Evolutionary conservation across 345 rosid genomes (phyloP).

Genomic region (Gossypioides kirkii): DNA sequence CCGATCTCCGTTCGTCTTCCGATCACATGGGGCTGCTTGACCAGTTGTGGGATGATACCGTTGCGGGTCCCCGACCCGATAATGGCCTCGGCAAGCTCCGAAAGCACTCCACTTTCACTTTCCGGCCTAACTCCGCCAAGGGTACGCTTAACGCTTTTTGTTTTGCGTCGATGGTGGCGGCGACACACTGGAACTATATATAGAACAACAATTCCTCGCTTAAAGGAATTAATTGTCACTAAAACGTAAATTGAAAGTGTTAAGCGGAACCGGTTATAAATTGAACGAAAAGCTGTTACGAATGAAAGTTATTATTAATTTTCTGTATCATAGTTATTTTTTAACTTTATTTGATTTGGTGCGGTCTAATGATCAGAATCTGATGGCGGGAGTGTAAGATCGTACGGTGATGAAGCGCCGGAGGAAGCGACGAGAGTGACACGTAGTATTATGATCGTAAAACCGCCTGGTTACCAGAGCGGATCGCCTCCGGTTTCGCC

Average conservation of each 20-base stretch:
- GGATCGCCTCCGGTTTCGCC: constrained; percentile 84
- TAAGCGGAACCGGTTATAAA: neutral
- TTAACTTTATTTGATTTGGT: neutral
- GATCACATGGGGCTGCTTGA: constrained; percentile 74
- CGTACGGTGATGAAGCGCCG: constrained; percentile 44
- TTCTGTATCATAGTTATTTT: neutral
- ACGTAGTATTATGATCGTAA: constrained; percentile 78
- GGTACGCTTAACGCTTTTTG: constrained; percentile 47
- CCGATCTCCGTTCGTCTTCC: neutral
- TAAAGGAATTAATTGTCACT: neutral
- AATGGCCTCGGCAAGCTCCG: constrained; percentile 94
- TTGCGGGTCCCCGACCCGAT: constrained; percentile 93
- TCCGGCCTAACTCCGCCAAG: constrained; percentile 69
- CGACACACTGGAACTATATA: constrained; percentile 2
- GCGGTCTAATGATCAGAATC: constrained; percentile 39
- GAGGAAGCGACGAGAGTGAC: constrained; percentile 58
- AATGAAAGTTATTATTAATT: neutral
- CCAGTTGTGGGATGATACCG: constrained; percentile 96
- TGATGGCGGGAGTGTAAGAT: constrained; percentile 45
- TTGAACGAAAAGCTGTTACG: too few relatives aligned
- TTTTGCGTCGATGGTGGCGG: constrained; percentile 1
- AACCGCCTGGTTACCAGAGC: constrained; percentile 76
- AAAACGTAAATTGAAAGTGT: neutral
- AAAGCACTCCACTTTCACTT: constrained; percentile 53
- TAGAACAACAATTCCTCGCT: neutral